Conservation (phyloP, 768 basidiomycete genomes). For the Collybiopsis luxurians region DNA sequence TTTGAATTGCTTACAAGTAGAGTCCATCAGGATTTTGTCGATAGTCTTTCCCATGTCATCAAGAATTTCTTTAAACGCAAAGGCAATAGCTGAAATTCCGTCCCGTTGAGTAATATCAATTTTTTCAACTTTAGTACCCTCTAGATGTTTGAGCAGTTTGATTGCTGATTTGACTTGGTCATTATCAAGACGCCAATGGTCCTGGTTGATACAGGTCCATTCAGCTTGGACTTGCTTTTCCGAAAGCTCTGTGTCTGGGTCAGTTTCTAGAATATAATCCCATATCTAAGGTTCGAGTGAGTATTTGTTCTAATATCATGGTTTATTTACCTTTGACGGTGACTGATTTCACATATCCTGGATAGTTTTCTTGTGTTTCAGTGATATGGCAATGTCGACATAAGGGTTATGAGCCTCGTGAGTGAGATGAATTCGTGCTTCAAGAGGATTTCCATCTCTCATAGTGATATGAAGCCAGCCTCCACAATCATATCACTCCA, state of each 20-base stretch:
- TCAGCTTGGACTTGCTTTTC: constrained; percentile 18
- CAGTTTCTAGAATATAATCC: constrained; percentile 14
- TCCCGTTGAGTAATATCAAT: background rate
- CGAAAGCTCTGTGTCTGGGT: constrained; percentile 5
- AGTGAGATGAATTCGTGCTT: background rate
- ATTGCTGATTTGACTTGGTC: constrained; percentile 26
- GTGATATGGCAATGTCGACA: background rate
- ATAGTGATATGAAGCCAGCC: background rate
- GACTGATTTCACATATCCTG: background rate
- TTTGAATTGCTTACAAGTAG: constrained; percentile 5
- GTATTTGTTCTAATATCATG: too few species aligned
- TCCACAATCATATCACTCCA: background rate
- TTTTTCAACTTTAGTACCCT: constrained; percentile 1
- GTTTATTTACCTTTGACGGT: background rate
- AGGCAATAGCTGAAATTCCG: background rate
- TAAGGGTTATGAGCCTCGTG: background rate
- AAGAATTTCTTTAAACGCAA: background rate
- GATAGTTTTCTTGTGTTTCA: background rate
- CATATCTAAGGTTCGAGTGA: constrained; percentile 18
- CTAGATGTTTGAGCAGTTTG: constrained; percentile 15
- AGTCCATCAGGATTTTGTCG: background rate
- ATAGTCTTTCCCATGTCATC: background rate
- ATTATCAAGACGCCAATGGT: constrained; percentile 20
- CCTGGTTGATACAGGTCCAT: constrained; percentile 15
- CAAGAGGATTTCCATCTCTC: background rate